Evolutionary conservation across 441 rosid species (phyloP).

Genomic region (Aleurites moluccanus): DNA sequence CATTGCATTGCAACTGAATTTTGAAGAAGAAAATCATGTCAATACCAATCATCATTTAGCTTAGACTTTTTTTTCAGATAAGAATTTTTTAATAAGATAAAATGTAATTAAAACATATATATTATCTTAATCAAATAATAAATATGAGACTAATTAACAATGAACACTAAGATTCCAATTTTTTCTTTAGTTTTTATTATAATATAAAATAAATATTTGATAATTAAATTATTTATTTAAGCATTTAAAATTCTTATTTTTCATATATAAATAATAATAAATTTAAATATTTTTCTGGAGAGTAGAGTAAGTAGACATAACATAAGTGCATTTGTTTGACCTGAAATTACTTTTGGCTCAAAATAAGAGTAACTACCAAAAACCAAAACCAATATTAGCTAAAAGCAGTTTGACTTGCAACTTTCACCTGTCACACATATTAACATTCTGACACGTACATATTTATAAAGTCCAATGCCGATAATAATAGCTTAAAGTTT

Average conservation of each 20-base stretch:
- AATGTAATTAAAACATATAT: too few relatives aligned
- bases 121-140: too few relatives aligned
- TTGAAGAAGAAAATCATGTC: too few relatives aligned
- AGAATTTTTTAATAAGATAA: too few relatives aligned
- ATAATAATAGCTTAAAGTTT: background rate
- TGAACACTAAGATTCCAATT: too few relatives aligned
- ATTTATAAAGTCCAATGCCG: background rate
- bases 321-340: conserved; percentile 27
- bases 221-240: background rate
- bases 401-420: conserved; percentile 22
- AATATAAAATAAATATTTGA: background rate
- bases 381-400: conserved; percentile 17
- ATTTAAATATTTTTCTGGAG: background rate
- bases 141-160: too few relatives aligned
- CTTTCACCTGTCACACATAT: background rate
- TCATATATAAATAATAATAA: background rate
- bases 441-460: background rate
- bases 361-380: conserved; percentile 18
- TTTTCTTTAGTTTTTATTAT: background rate
- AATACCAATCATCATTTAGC: background rate
- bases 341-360: conserved; percentile 21
- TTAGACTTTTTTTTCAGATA: background rate
- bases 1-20: too few relatives aligned
- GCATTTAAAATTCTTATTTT: background rate
- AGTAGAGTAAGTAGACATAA: too few relatives aligned